Evolutionary conservation across 1,284 basidiomycete genomes (phyloP).

Genomic region (Microbotryomycetes sp.): DNA sequence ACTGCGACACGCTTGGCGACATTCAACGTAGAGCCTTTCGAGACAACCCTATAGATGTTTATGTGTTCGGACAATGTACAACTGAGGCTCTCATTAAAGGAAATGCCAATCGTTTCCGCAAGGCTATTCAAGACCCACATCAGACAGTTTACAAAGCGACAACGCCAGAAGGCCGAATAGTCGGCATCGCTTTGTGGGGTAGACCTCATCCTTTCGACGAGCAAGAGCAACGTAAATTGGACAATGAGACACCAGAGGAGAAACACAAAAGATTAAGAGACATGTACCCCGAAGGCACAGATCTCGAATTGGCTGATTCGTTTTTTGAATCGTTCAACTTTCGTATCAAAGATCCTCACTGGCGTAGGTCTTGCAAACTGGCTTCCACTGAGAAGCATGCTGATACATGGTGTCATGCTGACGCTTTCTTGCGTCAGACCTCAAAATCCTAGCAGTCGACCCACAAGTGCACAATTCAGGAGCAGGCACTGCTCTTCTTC

Average conservation of each 20-base stretch:
- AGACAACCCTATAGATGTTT: neutral
- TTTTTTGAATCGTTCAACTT: neutral
- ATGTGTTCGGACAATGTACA: conserved; percentile 1
- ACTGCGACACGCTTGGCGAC: neutral
- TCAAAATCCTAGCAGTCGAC: neutral
- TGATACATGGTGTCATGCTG: no score
- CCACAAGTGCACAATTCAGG: neutral
- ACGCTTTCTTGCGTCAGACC: no score
- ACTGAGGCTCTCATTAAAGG: neutral
- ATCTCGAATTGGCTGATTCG: conserved; percentile 1
- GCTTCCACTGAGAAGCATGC: no score
- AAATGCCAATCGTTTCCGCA: neutral
- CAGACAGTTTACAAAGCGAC: conserved; percentile 2
- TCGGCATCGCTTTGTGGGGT: neutral
- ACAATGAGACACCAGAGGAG: neutral
- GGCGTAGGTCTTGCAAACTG: neutral
- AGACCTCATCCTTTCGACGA: neutral
- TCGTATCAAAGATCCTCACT: neutral
- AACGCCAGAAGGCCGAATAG: neutral
- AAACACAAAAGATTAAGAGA: neutral
- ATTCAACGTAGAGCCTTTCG: conserved; percentile 1
- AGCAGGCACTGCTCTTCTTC: neutral
- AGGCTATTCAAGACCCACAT: neutral
- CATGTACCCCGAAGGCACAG: neutral
- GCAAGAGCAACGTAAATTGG: neutral